Conservation (phyloP, 2,329 filamentous ascomycete species). For the Scedosporium boydii region DNA sequence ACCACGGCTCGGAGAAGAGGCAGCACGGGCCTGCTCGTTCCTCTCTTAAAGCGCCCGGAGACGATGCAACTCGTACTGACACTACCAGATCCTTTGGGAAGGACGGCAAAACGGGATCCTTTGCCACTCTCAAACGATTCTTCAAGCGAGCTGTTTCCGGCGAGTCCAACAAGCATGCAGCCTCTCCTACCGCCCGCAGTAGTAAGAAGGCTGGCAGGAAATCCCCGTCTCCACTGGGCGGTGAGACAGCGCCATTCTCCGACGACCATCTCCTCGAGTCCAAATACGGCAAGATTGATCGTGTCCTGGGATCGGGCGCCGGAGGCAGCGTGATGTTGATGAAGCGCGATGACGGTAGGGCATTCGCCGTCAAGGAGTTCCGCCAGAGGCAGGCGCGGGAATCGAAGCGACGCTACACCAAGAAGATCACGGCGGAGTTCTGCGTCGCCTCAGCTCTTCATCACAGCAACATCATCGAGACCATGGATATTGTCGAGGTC, state of each 20-base stretch:
- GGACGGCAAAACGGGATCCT: conserved; percentile 41
- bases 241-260: conserved; percentile 62
- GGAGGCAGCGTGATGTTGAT: conserved; percentile 90
- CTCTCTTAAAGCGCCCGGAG: conserved; percentile 3
- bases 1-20: conserved; percentile 38
- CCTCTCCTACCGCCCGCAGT: conserved; percentile 50
- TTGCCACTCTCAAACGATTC: conserved; percentile 94
- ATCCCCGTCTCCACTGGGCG: conserved; percentile 36
- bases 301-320: conserved; percentile 85
- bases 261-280: conserved; percentile 85
- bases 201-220: conserved; percentile 32
- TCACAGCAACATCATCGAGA: conserved; percentile 97
- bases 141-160: conserved; percentile 62
- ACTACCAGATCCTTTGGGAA: conserved; percentile 8
- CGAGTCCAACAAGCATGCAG: conserved; percentile 49
- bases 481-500: conserved; percentile 90
- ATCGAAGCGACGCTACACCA: conserved; percentile 89
- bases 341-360: conserved; percentile 86
- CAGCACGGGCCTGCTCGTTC: conserved; percentile 32
- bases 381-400: conserved; percentile 86
- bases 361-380: conserved; percentile 98
- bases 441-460: conserved; percentile 95
- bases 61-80: conserved; percentile 8
- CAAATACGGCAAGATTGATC: conserved; percentile 93
- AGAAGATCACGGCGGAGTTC: conserved; percentile 97